Evolutionary conservation across 192 early-diverging fungal species (phyloP).

Genomic region (Dissophora ornata): DNA sequence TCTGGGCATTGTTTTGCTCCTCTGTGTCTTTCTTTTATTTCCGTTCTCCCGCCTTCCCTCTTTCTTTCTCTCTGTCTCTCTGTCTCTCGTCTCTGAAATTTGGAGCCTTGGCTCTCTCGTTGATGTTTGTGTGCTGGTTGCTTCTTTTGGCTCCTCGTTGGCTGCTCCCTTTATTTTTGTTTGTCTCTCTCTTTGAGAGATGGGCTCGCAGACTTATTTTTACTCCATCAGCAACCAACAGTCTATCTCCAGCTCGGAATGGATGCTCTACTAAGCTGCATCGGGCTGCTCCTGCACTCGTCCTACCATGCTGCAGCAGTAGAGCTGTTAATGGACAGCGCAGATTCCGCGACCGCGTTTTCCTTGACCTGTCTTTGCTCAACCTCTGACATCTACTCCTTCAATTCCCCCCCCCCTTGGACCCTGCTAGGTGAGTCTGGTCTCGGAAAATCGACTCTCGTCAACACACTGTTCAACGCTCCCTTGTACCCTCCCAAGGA

Average conservation of each 20-base stretch:
- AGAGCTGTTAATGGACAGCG: too few relatives aligned
- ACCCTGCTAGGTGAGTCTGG: slow-evolving; percentile 85
- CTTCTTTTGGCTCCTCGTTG: background rate
- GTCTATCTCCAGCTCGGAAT: slow-evolving; percentile 4
- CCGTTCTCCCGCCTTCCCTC: slow-evolving; percentile 2
- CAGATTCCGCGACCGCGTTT: too few relatives aligned
- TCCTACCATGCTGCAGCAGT: too few relatives aligned
- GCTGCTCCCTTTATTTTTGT: slow-evolving; percentile 8
- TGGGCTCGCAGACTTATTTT: slow-evolving; percentile 35
- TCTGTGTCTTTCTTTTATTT: background rate
- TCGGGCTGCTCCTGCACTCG: background rate
- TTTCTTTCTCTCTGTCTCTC: slow-evolving; percentile 8
- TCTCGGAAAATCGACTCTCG: slow-evolving; percentile 96
- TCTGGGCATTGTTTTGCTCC: too few relatives aligned
- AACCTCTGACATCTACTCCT: background rate
- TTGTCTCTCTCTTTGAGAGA: slow-evolving; percentile 7
- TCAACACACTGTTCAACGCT: slow-evolving; percentile 97
- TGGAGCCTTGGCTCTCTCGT: too few relatives aligned
- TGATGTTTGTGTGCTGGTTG: slow-evolving; percentile 6
- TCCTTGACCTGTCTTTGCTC: too few relatives aligned
- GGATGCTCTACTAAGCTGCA: background rate
- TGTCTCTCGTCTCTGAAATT: slow-evolving; percentile 4
- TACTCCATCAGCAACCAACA: slow-evolving; percentile 6
- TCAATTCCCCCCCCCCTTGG: background rate
- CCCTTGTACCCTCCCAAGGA: slow-evolving; percentile 90